Base-by-base conservation (phyloP, 768 basidiomycete species). In the Tricholoma hemisulphureum region DNA sequence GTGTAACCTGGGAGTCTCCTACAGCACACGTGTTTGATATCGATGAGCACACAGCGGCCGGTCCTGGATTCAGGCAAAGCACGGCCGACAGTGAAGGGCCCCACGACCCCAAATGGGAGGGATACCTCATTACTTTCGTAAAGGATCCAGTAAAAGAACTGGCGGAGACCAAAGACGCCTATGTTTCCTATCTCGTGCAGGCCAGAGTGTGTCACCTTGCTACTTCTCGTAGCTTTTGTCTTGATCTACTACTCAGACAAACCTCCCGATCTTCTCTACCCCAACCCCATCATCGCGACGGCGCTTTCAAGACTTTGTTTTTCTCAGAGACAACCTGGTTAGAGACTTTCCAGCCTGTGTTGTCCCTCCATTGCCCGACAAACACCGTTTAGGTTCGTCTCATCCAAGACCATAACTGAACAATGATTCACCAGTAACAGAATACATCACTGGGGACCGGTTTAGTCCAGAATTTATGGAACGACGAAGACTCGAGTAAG, bases 391-490 rank as follows among this genome's bases (percentile, higher is more conserved):
- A 68, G 96, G 96, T 97, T 61, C 45, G 89, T 77, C 50, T 29
- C 28, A 29, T 29, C 3, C 46, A 18, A 4, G 46, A 3, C n/a
- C 26, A 29, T 9, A 10, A 28, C 28, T 29, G 24, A n/a, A 29
- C n/a, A 10, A 18, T 49, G 46, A 49, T 4, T 49, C 6, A 28
- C n/a, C 26, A 29, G 32, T 21, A 24, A 32, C 63, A 97, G 97
- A 98, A 73, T 99, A 99, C 69, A 84, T 99, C 56, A 98, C 96
- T 24, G 97, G 97, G 11, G 97, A 98, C 73, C 81, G 97, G 60
- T 99, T 99, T 74, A 94, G 94, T 63, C 87, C 90, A 8, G 97
- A 98, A 67, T 99, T 99, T 65, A 91, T 98, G 83, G 96, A 99
- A 71, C 85, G 91, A 39, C 81, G 97, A 62, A 81, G 95, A 65